A percentile compares a stretch with the other conserved stretches of the same genome.
These are phyloP conservation scores for Silene conica DNA, from an alignment of 148 eudicot genomes.

Conservation along the genomic window DNA sequence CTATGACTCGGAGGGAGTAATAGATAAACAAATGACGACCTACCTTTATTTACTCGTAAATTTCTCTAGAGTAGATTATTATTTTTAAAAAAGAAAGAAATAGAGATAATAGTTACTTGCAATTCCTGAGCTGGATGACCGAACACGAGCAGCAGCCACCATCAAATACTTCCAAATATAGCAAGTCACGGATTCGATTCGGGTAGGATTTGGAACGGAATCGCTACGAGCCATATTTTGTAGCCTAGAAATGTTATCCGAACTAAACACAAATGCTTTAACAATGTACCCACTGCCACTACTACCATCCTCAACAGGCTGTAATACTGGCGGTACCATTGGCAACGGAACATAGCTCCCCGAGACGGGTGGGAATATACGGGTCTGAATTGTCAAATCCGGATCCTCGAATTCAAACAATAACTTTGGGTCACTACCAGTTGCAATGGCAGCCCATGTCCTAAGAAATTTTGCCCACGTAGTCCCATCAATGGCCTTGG, in stretches of 20 bases:
- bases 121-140: no score
- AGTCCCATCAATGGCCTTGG: not conserved
- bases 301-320: not conserved
- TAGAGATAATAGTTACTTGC: no score
- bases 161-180: no score
- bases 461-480: not conserved
- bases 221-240: not conserved
- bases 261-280: not conserved
- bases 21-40: no score
- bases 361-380: conserved; percentile 1
- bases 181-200: not conserved
- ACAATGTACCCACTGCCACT: not conserved
- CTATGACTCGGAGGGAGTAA: no score
- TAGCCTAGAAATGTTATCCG: not conserved
- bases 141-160: no score
- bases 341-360: no score
- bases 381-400: not conserved
- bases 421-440: not conserved
- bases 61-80: no score
- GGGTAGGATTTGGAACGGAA: not conserved
- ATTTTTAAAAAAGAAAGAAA: no score
- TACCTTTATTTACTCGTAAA: no score
- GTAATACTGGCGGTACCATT: not conserved
- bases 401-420: not conserved
- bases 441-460: not conserved